Evolutionary conservation across 352 stramenopile species (phyloP).

Genomic region (Pythium sp.): DNA sequence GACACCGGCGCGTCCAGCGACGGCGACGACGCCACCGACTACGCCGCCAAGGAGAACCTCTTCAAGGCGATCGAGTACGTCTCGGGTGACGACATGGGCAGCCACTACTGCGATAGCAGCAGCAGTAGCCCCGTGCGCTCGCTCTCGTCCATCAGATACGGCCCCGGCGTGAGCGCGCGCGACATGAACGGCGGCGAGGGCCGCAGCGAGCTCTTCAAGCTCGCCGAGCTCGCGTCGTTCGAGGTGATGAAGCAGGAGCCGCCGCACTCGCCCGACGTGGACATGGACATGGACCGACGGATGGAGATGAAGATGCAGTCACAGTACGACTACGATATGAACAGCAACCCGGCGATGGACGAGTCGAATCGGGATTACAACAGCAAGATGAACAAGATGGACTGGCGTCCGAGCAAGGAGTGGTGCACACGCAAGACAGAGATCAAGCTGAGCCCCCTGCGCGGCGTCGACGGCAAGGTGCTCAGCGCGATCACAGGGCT

Average conservation of each 20-base stretch:
- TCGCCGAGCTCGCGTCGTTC: slow-evolving; percentile 72
- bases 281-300: neutral
- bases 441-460: slow-evolving; percentile 61
- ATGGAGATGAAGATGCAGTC: slow-evolving; percentile 11
- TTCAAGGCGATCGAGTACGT: slow-evolving; percentile 69
- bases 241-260: slow-evolving; percentile 74
- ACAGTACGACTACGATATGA: slow-evolving; percentile 16
- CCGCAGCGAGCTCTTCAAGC: slow-evolving; percentile 64
- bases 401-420: slow-evolving; percentile 37
- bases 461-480: slow-evolving; percentile 40
- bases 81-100: slow-evolving; percentile 45
- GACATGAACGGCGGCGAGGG: slow-evolving; percentile 16
- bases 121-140: slow-evolving; percentile 35
- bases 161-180: slow-evolving; percentile 22
- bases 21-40: slow-evolving; percentile 43
- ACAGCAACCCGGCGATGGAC: slow-evolving; percentile 11
- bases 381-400: slow-evolving; percentile 25
- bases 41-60: slow-evolving; percentile 52
- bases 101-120: slow-evolving; percentile 20
- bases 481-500: slow-evolving; percentile 46
- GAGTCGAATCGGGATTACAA: neutral
- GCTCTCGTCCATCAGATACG: slow-evolving; percentile 22
- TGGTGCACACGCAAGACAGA: slow-evolving; percentile 59
- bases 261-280: slow-evolving; percentile 17
- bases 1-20: slow-evolving; percentile 32